phyloP scores from a whole-genome alignment of 768 basidiomycete species.

The Neoboletus subvelutipes region DNA sequence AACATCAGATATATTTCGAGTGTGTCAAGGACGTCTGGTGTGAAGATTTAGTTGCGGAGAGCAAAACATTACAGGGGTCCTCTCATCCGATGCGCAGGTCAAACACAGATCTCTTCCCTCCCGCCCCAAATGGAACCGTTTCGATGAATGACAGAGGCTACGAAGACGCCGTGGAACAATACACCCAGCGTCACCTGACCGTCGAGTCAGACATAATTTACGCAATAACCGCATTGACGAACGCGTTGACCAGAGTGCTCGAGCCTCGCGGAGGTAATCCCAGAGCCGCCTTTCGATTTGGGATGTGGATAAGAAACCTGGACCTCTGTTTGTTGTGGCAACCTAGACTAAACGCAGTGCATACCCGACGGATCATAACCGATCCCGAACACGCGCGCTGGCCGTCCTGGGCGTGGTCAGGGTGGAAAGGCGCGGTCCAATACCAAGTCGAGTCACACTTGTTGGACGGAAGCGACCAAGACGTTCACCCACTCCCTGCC shows the following conservation, averaged over 20 bases:
- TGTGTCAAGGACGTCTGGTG: slow-evolving; percentile 22
- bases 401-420: slow-evolving; percentile 30
- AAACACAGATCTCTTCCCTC: background rate
- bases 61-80: background rate
- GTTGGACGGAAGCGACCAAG: background rate
- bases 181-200: slow-evolving; percentile 14
- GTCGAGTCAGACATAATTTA: slow-evolving; percentile 15
- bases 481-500: slow-evolving; percentile 3
- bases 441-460: slow-evolving; percentile 4
- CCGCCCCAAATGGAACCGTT: background rate
- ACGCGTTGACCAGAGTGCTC: background rate
- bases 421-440: slow-evolving; percentile 22
- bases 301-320: slow-evolving; percentile 6
- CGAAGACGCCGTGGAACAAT: slow-evolving; percentile 6
- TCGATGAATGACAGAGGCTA: slow-evolving; percentile 8
- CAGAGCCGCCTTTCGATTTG: background rate
- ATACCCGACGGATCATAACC: slow-evolving; percentile 7
- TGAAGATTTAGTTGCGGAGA: slow-evolving; percentile 24
- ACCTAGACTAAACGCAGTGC: slow-evolving; percentile 11
- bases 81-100: slow-evolving; percentile 8
- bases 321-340: slow-evolving; percentile 25
- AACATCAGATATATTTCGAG: slow-evolving; percentile 23
- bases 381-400: background rate
- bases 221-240: slow-evolving; percentile 8
- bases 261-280: background rate